phyloP scores from a whole-genome alignment of 768 basidiomycete species.

The Mycena metata region DNA sequence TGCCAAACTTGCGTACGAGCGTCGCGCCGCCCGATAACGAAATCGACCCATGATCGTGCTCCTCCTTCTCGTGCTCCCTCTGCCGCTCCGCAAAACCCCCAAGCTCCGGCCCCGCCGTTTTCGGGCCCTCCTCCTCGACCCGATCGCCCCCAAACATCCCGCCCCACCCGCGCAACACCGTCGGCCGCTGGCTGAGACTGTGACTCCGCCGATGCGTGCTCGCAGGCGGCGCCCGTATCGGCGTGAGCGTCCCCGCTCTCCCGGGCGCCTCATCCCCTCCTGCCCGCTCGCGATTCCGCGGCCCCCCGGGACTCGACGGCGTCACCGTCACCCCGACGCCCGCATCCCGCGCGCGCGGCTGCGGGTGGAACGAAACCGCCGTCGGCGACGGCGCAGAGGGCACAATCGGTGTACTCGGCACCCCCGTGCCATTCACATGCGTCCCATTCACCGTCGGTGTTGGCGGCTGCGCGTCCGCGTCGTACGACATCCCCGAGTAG shows the following conservation, averaged over 20 bases:
- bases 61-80: slow-evolving; percentile 51
- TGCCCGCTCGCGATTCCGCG: slow-evolving; percentile 35
- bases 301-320: slow-evolving; percentile 42
- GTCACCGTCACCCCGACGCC: slow-evolving; percentile 64
- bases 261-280: slow-evolving; percentile 15
- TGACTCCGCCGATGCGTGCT: slow-evolving; percentile 87
- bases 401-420: slow-evolving; percentile 4
- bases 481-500: slow-evolving; percentile 87
- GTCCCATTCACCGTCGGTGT: slow-evolving; percentile 18
- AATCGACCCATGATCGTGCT: slow-evolving; percentile 45
- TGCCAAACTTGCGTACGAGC: slow-evolving; percentile 84
- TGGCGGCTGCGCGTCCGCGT: slow-evolving; percentile 56
- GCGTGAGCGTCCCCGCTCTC: slow-evolving; percentile 46
- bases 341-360: slow-evolving; percentile 77
- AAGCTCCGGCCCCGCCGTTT: slow-evolving; percentile 13
- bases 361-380: slow-evolving; percentile 65
- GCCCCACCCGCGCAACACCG: slow-evolving; percentile 66
- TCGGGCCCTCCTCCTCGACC: slow-evolving; percentile 64
- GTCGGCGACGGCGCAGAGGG: slow-evolving; percentile 70
- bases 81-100: slow-evolving; percentile 43
- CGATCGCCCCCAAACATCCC: slow-evolving; percentile 68
- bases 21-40: slow-evolving; percentile 70
- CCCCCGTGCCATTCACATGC: slow-evolving; percentile 17
- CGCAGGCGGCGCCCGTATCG: slow-evolving; percentile 80
- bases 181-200: slow-evolving; percentile 84